Base-by-base conservation (phyloP, 345 rosid genomes). In the Lenwebbia sp. region DNA sequence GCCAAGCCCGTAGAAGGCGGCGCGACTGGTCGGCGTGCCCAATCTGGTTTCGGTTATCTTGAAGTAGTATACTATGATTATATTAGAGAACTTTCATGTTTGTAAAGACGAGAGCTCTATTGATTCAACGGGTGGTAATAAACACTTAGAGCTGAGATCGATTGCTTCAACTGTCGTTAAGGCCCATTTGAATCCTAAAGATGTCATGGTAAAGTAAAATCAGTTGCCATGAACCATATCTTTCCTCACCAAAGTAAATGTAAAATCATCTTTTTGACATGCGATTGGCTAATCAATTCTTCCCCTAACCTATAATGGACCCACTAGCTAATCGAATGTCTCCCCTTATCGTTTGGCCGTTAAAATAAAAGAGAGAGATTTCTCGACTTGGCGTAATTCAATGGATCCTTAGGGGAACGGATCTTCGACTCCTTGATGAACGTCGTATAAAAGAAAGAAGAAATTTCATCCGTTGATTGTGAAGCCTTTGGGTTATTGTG, bases 341-440 rank as follows among this genome's bases (percentile, higher is more conserved):
- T 12, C 70, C n/a, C n/a, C 70, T n/a, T n/a, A 58, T 58, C n/a
- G 33, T 58, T n/a, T 3, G 8, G 8, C 65, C 17, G 5, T 58
- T 58, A 11, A 26, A 58, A 58, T 12, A n/a, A 58, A 3, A n/a
- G 30, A 26, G 33, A 57, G 70, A 14, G 1, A 58, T 15, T 58
- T n/a, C 33, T 58, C n/a, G 30, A 14, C 17, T 58, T 0, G 4
- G 13, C 1, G 8, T 0, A 0, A 26, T n/a, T 58, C 33, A n/a
- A 7, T 7, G 4, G 41, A 62, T 0, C 10, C 33, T 1, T 0
- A 62, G 4, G 33, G 33, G 10, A 62, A 28, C 14, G 0, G 74
- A 62, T 14, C 10, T 62, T 28, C 2, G 9, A 10, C 0, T 22
- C 41, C 1, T 30, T 0, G 1, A 4, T 30, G 6, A 30, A 6